Evolutionary conservation across 2,329 filamentous ascomycete species (phyloP), one percentile per base, ranked within the genome.

Genomic region (Trichoderma sp.): DNA sequence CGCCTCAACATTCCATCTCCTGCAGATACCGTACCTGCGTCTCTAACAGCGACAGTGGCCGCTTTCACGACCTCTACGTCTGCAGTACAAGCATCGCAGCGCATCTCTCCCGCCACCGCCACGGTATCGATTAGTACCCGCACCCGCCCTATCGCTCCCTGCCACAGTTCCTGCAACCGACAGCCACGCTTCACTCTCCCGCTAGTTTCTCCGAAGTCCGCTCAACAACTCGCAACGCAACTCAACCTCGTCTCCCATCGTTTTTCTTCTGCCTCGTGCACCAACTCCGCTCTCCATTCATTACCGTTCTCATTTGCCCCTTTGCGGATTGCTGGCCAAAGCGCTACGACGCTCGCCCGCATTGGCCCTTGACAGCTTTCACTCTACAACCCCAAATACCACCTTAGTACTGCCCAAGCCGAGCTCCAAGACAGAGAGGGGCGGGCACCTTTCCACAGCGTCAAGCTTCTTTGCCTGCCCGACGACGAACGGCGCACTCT

Each of bases 201-300:
- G 34, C 34, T 39, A 39, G 34, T 63, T 55, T 63, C 39, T 55
- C 50, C 60, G 48, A 34, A 51, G 39, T 63, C 48, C 48, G 59
- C 59, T 60, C 34, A 39, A 39, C 34, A 39, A 39, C 34, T 39
- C 12, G 34, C 34, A 39, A 26, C 12, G 12, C 34, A 39, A 19
- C 28, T 34, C 44, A 39, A 44, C 48, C n/a, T 52, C 26, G n/a
- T 26, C 26, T 41, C 26, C 34, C 41, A 55, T 63, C 28, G 39
- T 47, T 21, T 21, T 12, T 45, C 41, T 63, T 63, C 39, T 15
- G 34, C 34, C 34, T 39, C 34, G 45, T 34, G 51, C 58, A 43
- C 19, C 26, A 48, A 52, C 41, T 45, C 47, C 34, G 34, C 24
- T 7, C 24, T 45, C 55, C 24, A 59, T 30, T 47, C 50, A 21